Base-by-base conservation (phyloP, 768 basidiomycete genomes). In the Pleurotus tuoliensis region DNA sequence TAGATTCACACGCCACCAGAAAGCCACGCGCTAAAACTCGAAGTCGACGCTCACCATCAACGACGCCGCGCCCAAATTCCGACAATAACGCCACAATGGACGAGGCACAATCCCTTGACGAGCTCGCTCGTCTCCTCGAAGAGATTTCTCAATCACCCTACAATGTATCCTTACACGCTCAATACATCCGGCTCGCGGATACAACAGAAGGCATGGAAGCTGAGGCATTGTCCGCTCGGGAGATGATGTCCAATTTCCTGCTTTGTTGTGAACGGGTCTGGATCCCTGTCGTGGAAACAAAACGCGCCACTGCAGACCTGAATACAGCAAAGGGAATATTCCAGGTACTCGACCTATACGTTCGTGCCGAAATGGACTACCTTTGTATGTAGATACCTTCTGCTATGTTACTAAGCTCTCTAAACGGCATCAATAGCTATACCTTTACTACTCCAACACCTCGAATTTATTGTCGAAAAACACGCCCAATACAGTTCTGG, bases 211-310 rank as follows among this genome's bases (percentile, higher is more conserved):
- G 78, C 55, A 76, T 86, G 73, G 79, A 83, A 9, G 76, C 80
- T 43, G 86, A 92, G 61, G 68, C 82, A 16, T 66, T 76, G 34
- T 74, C 76, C 5, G 92, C 89, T 15, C 76, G 82, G 62, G 84
- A 88, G 64, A 86, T 88, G 79, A 74, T 85, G 65, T 70, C 82
- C 3, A 78, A 78, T 53, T 83, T 81, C 62, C 73, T 85, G 60
- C 82, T 88, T 5, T 84, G 80, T 8, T 80, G 81, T 30, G 84
- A 88, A 56, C 82, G 88, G 37, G 78, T 90, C 18, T 94, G 91
- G 91, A 57, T 86, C n/a, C 82, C 84, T 18, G 72, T 92, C 43
- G 76, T 92, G 30, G 73, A 81, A 9, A 70, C 75, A 16, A 88
- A 84, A 66, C 67, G 77, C 47, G 66, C 72, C n/a, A 62, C 73